Conservation (phyloP, 768 basidiomycete species). For the Auricularia heimuer region DNA sequence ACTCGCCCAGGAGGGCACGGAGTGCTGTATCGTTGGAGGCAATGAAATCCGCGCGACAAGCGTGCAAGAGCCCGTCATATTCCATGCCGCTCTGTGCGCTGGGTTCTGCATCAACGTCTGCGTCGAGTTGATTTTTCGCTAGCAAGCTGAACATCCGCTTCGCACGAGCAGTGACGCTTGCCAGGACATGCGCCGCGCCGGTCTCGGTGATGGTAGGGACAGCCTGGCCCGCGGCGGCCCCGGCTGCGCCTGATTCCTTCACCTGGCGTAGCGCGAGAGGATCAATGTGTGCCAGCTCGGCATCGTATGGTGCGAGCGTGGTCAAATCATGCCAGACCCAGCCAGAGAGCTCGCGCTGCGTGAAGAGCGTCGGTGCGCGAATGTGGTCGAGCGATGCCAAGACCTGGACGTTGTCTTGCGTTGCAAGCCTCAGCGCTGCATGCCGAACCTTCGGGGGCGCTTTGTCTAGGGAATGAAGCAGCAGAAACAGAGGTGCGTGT, state of each 20-base stretch:
- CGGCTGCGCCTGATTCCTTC: conserved; percentile 22
- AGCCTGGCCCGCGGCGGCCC: conserved; percentile 15
- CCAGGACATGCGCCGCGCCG: conserved; percentile 70
- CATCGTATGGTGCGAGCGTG: conserved; percentile 73
- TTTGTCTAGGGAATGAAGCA: conserved; percentile 45
- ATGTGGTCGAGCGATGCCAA: conserved; percentile 82
- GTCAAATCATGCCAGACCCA: conserved; percentile 90
- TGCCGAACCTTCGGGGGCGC: conserved; percentile 59
- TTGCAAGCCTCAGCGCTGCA: conserved; percentile 62
- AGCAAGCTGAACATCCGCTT: conserved; percentile 72
- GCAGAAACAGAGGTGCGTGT: conserved; percentile 51
- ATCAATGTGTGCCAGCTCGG: conserved; percentile 61
- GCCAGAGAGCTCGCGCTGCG: conserved; percentile 43
- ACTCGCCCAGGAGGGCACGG: conserved; percentile 76
- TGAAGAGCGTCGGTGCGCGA: conserved; percentile 76
- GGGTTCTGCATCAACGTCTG: conserved; percentile 31
- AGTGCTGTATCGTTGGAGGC: conserved; percentile 83
- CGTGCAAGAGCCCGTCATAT: conserved; percentile 60
- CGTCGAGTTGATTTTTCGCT: conserved; percentile 55
- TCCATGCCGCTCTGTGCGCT: conserved; percentile 40
- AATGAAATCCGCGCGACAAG: conserved; percentile 74
- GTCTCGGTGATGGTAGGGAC: conserved; percentile 51
- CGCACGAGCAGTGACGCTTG: conserved; percentile 80
- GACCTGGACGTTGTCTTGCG: conserved; percentile 68
- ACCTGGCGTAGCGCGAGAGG: conserved; percentile 24